Evolutionary conservation across 331 rosid genomes (phyloP), one percentile per base, ranked within the genome.

Genomic region (Telfairia occidentalis): DNA sequence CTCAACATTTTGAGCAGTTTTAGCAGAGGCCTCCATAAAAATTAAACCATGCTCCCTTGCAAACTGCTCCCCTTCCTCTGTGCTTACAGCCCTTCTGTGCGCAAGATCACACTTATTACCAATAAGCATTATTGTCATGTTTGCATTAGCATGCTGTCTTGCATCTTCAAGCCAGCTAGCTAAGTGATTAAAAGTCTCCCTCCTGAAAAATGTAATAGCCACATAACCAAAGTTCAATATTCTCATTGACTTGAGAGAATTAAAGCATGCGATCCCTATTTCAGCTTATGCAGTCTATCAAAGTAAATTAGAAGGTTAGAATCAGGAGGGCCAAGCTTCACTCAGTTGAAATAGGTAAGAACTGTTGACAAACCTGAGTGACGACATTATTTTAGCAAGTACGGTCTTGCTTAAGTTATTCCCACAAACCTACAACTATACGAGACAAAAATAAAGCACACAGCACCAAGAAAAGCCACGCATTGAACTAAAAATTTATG

Each of bases 81-180:
- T 95, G 90, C 99, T 95, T 59, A 95, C 99, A 57, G 99, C 97
- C 86, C 99, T 87, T 86, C 99, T 88, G 76, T 91, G 99, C 42
- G 97, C 92, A 77, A 95, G 97, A 84, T 95, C 99, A 52, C 96
- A 87, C 90, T 95, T 95, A 53, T 95, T 95, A 60, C 99, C 99
- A 3, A 95, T 92, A 43, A 95, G 85, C 99, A 95, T 92, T 34
- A 95, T 88, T 54, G 99, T 86, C 99, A 95, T 95, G 83, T 92
- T 95, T 61, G 99, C 91, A 90, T 95, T 95, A 49, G 99, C 99
- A 77, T 95, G 99, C 81, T 95, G 97, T 79, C 99, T 87, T 26
- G 99, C 97, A 76, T 95, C 99, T 87, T 95, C 99, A 81, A 95
- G 86, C 99, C 99, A 95, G 87, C 97, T 95, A 66, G 99, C 99